phyloP scores from a whole-genome alignment of 1,284 basidiomycete species.

The Boletus mariae region DNA sequence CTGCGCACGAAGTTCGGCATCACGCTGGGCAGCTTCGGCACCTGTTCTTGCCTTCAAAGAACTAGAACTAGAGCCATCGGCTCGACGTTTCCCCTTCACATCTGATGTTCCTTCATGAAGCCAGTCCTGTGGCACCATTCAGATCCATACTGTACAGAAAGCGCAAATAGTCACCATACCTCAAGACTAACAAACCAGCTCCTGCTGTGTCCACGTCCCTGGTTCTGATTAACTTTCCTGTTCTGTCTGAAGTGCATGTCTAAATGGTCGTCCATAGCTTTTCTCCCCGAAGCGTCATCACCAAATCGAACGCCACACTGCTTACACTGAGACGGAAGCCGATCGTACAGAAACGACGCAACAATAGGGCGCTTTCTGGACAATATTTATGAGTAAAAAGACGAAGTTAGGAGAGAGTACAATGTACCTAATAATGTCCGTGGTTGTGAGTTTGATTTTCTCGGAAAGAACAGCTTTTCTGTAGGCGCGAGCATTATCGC shows the following conservation, averaged over 20 bases:
- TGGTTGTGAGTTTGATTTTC: conserved; percentile 63
- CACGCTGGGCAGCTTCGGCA: conserved; percentile 67
- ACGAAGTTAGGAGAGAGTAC: conserved; percentile 4
- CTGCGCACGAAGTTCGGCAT: conserved; percentile 72
- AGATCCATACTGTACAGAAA: conserved; percentile 11
- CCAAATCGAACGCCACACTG: conserved; percentile 92
- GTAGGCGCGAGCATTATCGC: conserved; percentile 64
- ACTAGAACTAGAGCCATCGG: conserved; percentile 45
- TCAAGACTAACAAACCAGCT: conserved; percentile 88
- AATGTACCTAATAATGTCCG: conserved; percentile 71
- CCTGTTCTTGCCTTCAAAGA: conserved; percentile 58
- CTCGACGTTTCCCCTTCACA: conserved; percentile 63
- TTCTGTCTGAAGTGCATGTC: conserved; percentile 98
- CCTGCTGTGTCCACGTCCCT: conserved; percentile 84
- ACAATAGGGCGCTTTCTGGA: conserved; percentile 62
- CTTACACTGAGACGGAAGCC: conserved; percentile 82
- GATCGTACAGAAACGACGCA: conserved; percentile 67
- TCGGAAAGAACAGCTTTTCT: conserved; percentile 68
- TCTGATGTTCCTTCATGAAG: conserved; percentile 59
- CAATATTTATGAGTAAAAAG: conserved; percentile 10
- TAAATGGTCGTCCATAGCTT: conserved; percentile 82
- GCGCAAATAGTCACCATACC: conserved; percentile 45
- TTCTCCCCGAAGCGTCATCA: conserved; percentile 68
- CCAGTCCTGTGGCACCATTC: conserved; percentile 68
- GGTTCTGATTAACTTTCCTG: conserved; percentile 79